Base-by-base conservation (phyloP, 257 asterid species). In the Ocimum tenuiflorum region DNA sequence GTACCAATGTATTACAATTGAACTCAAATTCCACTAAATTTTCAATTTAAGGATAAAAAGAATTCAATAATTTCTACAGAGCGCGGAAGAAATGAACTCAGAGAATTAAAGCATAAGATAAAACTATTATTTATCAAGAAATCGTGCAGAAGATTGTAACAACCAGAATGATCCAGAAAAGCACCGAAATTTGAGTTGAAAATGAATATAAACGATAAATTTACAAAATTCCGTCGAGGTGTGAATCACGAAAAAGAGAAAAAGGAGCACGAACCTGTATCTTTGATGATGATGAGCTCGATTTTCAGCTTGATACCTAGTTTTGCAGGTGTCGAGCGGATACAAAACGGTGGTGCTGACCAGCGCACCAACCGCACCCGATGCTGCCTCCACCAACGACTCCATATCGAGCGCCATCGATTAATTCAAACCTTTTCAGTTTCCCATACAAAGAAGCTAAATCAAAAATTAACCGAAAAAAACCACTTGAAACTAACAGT, bases 321-420 rank as follows among this genome's bases (percentile, higher is more conserved):
- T 85, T 73, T 91, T 91, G 82, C 96, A 88, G 60, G 98, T 91
- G 60, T 91, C 98, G 33, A 91, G 79, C 49, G 98, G 98, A 70
- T 91, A 91, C 74, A 91, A 63, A 54, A 91, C 47, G 75, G 96
- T 87, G 75, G 92, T 91, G 79, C 98, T 91, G 35, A 87, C 85
- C 65, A 91, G 86, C 24, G 98, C 80, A 67, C 98, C 98, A 33
- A 91, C 66, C 56, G 98, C 96, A 65, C 96, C 98, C 6, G 98
- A 83, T n/a, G 96, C 76, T 70, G 98, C 98, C 80, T 91, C 98
- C 54, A 82, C 88, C 61, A 87, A n/a, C 45, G 96, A 87, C 72
- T 91, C 98, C 89, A 89, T 63, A 76, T 79, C 83, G 39, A 62
- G 60, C 58, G 84, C 90, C 85, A 73, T 60, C 55, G 70, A 49